Base-by-base conservation (phyloP, 805 yeast genomes). In the Saccharomycopsis amapae region DNA sequence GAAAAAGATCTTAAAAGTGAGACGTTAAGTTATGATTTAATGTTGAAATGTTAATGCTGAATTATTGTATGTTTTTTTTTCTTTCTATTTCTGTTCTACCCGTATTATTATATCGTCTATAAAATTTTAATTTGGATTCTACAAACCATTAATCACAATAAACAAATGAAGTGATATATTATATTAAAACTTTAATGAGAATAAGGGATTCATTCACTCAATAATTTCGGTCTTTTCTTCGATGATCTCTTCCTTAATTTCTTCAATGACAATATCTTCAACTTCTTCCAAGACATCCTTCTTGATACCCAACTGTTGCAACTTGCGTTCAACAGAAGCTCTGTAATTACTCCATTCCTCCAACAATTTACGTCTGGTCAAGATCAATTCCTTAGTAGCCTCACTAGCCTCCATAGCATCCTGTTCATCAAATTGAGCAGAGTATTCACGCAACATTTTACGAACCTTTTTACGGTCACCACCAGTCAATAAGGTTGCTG, bases 321-420 rank as follows among this genome's bases (percentile, higher is more conserved):
- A 68, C 61, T 67, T 64, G 32, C 66, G 62, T 39, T 69, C 70
- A 40, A 75, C 71, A 30, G 67, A 59, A 28, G 71, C 60, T 72
- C 97, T 79, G 80, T 86, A 93, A 33, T 72, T 64, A 57, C 66
- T 73, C 99, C 99, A 93, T 62, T 85, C 88, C 61, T 81, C 81
- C 61, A 88, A 74, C 61, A 81, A 69, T 58, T 75, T 73, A 70
- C 93, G 84, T 66, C 96, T 87, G 60, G 68, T 76, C 71, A 86
- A 73, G 63, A 88, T 88, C 54, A 87, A 73, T 62, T 88, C 97
- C 71, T 93, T 81, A 56, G 85, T 76, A 58, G 94, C 96, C 58
- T 88, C 83, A 58, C 85, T 83, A 49, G 93, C 95, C 67, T 88
- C 97, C 90, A 87, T 89, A 40, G 90, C 90, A 68, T 93, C 99